Conservation (phyloP, 2,329 filamentous ascomycete species). For the Monosporascus sp. region DNA sequence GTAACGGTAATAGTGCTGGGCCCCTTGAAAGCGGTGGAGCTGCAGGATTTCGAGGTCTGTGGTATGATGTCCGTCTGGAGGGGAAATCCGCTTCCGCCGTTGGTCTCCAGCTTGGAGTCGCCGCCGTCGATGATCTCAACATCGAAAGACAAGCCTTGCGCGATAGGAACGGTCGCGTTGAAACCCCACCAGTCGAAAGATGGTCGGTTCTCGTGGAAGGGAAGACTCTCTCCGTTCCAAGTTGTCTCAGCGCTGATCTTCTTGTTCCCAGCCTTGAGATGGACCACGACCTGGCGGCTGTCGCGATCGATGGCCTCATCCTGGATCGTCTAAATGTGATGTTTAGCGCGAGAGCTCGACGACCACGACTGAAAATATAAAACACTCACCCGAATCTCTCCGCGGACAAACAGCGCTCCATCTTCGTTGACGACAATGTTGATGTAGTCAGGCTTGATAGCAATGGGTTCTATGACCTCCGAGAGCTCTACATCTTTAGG, state of each 20-base stretch:
- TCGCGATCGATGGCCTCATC: not conserved
- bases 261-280: not conserved
- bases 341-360: not conserved
- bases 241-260: not conserved
- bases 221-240: not conserved
- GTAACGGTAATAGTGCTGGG: not conserved
- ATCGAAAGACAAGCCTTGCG: not conserved
- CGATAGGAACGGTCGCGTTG: not conserved
- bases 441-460: conserved; percentile 22
- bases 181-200: not conserved
- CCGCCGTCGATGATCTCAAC: not conserved
- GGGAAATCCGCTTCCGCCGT: not conserved
- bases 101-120: not conserved
- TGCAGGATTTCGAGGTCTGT: not conserved
- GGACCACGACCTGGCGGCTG: not conserved
- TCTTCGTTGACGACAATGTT: conserved; percentile 18
- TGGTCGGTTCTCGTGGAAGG: not conserved
- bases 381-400: conserved; percentile 17
- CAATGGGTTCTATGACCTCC: conserved; percentile 14
- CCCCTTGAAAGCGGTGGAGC: not conserved
- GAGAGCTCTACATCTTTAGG: conserved; percentile 15
- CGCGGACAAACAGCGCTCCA: conserved; percentile 12
- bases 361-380: too few species aligned
- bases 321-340: not conserved
- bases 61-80: not conserved